Conservation (phyloP, 78 protist genomes). For the Dictyostelium firmibasis region DNA sequence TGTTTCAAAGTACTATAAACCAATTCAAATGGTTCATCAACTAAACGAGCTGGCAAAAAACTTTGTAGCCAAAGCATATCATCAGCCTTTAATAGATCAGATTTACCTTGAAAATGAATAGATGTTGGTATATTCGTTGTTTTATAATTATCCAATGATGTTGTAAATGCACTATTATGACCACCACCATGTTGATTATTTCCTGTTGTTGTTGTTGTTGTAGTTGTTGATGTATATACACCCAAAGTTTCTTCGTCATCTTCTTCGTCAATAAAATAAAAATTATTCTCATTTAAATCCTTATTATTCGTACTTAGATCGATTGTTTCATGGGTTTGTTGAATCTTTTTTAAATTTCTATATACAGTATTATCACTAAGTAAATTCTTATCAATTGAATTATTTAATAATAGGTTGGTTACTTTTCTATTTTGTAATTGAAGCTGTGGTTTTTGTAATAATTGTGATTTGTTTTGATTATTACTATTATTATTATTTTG, state of each 20-base stretch:
- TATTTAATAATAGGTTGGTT: neutral
- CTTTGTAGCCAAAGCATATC: slow-evolving; percentile 62
- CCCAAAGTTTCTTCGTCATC: neutral
- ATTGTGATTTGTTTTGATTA: neutral
- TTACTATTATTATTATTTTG: neutral
- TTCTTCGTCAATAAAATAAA: neutral
- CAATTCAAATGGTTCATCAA: slow-evolving; percentile 52
- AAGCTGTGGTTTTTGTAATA: neutral
- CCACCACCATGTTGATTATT: neutral
- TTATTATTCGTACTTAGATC: neutral
- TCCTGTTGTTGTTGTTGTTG: neutral
- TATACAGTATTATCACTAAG: slow-evolving; percentile 10
- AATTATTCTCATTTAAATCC: slow-evolving; percentile 24
- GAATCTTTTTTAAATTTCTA: slow-evolving; percentile 22
- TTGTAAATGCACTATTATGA: neutral
- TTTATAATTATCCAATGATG: neutral
- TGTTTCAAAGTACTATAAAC: slow-evolving; percentile 31
- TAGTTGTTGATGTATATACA: neutral
- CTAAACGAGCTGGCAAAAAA: slow-evolving; percentile 26
- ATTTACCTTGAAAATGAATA: slow-evolving; percentile 20
- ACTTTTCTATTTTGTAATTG: neutral
- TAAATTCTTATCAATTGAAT: slow-evolving; percentile 15
- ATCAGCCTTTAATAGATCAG: slow-evolving; percentile 8
- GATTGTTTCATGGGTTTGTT: neutral
- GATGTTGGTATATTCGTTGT: slow-evolving; percentile 24